A percentile compares a stretch with the other conserved stretches of the same genome.
These are phyloP conservation scores for Kwoniella botswanensis DNA, from an alignment of 768 basidiomycete genomes.

Conservation along the genomic window DNA sequence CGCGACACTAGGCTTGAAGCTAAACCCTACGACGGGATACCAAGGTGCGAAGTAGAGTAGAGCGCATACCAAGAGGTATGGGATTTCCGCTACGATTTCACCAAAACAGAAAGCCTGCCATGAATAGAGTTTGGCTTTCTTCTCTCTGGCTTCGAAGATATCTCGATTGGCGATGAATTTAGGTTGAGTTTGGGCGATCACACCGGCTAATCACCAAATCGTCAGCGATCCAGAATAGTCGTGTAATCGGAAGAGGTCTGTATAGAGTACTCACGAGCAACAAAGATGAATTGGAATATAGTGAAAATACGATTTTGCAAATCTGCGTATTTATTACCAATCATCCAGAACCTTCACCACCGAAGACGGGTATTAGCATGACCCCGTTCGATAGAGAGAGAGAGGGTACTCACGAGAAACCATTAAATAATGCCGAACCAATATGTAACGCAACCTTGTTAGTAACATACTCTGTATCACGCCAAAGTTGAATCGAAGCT, in stretches of 20 bases:
- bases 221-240: constrained; percentile 58
- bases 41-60: constrained; percentile 47
- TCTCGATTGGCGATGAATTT: constrained; percentile 73
- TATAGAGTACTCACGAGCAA: constrained; percentile 26
- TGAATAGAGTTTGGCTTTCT: constrained; percentile 48
- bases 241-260: constrained; percentile 37
- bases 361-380: too few relatives aligned
- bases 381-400: constrained; percentile 46
- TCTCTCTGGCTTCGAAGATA: constrained; percentile 52
- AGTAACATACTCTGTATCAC: constrained; percentile 58
- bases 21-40: constrained; percentile 53
- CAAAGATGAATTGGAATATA: constrained; percentile 60
- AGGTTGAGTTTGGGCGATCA: constrained; percentile 80
- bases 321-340: constrained; percentile 35
- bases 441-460: constrained; percentile 51
- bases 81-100: constrained; percentile 48
- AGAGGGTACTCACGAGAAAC: constrained; percentile 30
- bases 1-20: constrained; percentile 42
- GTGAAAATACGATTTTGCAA: constrained; percentile 48
- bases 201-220: constrained; percentile 62
- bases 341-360: constrained; percentile 44
- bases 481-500: constrained; percentile 64
- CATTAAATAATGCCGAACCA: constrained; percentile 34
- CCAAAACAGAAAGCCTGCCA: constrained; percentile 49
- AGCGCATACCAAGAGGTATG: constrained; percentile 45